Conservation (phyloP, 768 basidiomycete species). For the Hydnomerulius pinastri region DNA sequence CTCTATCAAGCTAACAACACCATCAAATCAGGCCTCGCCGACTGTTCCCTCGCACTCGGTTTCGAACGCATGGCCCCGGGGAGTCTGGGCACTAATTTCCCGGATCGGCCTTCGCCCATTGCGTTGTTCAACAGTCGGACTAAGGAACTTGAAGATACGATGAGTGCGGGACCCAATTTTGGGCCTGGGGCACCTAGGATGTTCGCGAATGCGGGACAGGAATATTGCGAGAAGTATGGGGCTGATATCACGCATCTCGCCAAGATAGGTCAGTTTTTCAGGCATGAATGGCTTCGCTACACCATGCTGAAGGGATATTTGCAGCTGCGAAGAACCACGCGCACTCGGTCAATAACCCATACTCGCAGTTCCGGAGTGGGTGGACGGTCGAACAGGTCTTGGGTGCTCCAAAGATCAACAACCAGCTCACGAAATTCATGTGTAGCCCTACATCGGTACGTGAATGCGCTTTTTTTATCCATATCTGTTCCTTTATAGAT, state of each 20-base stretch:
- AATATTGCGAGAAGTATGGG: constrained; percentile 78
- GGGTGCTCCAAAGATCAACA: constrained; percentile 65
- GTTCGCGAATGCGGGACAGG: constrained; percentile 72
- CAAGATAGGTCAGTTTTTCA: constrained; percentile 70
- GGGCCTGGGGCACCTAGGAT: constrained; percentile 73
- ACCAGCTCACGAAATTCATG: constrained; percentile 80
- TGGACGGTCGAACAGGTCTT: constrained; percentile 75
- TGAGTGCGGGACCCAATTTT: constrained; percentile 53
- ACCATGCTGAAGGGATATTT: too few relatives aligned
- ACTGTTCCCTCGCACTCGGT: constrained; percentile 80
- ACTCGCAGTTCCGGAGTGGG: constrained; percentile 81
- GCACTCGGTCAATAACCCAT: constrained; percentile 82
- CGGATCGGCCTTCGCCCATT: constrained; percentile 51
- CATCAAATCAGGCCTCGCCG: constrained; percentile 67
- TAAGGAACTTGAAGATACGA: constrained; percentile 47
- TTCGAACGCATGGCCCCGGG: constrained; percentile 86
- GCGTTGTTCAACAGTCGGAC: constrained; percentile 45
- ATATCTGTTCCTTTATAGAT: not conserved
- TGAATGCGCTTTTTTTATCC: not conserved
- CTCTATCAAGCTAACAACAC: constrained; percentile 72
- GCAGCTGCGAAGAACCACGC: constrained; percentile 84
- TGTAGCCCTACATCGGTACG: constrained; percentile 81
- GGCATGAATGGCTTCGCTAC: too few relatives aligned
- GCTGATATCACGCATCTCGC: constrained; percentile 68
- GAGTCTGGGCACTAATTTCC: constrained; percentile 66